Evolutionary conservation across 495 filamentous ascomycete genomes (phyloP), one percentile per base, ranked within the genome.

Genomic region (Podospora anserina): DNA sequence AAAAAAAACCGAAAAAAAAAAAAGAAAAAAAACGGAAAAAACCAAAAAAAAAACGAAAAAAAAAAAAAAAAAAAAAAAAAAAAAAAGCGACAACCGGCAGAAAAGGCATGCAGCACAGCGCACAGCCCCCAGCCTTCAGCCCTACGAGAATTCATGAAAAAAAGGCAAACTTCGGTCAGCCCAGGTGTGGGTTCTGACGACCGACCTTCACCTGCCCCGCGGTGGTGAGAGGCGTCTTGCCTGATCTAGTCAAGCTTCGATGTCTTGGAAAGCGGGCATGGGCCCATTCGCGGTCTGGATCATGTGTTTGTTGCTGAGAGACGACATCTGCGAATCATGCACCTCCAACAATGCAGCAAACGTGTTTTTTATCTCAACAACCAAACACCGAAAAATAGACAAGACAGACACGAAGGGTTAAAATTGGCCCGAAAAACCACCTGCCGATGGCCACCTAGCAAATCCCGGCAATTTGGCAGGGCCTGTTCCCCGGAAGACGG

Each of bases 211-310:
- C 30, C 60, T 62, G 60, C 60, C 60, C 60, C 60, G 26, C 26
- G 19, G 61, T 32, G 18, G 34, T 62, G 60, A 19, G 58, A 18
- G n/a, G 5, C 61, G 61, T 32, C 19, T 63, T 19, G 61, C 61
- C 61, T n/a, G n/a, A 34, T 63, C 18, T 44, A 63, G 61, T 63
- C 61, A 63, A 44, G 34, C 30, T 63, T 28, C 34, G 4, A 44
- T 19, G 61, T 63, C 61, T 63, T 63, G 30, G 19, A 34, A 3
- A 7, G 13, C 26, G 18, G 34, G 19, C 44, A 70, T 70, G 60
- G 68, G 60, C 18, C 68, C 68, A 70, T 54, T 70, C 62, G 53
- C 54, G 20, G 63, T 49, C 60, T 59, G 18, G 53, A 70, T 70
- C 68, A 53, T 30, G 60, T 59, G 68, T 64, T 58, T 57, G 61